Evolutionary conservation across 2,329 filamentous ascomycete species (phyloP).

Genomic region (Hymenoscyphus fructigenus): DNA sequence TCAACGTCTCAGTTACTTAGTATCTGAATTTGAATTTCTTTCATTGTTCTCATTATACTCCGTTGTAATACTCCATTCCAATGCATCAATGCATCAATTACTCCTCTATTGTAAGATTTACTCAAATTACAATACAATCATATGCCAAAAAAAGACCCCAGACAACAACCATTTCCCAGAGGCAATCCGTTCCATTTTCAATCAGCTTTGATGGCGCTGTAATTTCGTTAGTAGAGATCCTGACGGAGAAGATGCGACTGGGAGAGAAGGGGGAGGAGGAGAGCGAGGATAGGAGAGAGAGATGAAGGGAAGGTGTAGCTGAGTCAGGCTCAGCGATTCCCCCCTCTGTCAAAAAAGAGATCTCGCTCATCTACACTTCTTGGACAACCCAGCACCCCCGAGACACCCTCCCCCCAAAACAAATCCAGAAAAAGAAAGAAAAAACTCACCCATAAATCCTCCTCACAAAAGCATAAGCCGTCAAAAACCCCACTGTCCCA

Average conservation of each 20-base stretch:
- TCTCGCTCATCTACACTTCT: no score
- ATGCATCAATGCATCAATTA: no score
- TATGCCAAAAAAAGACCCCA: background rate
- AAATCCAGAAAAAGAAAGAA: background rate
- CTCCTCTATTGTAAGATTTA: background rate
- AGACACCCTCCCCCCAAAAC: no score
- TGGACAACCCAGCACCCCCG: no score
- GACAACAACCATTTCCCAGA: background rate
- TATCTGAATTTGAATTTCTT: no score
- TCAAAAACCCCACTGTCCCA: slow-evolving; percentile 81
- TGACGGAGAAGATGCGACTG: background rate
- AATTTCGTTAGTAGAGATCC: background rate
- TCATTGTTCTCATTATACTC: no score
- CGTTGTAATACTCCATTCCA: no score
- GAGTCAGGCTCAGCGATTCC: no score
- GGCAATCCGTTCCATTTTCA: background rate
- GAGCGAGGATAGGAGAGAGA: background rate
- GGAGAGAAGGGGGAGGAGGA: background rate
- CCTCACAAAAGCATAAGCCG: slow-evolving; percentile 79
- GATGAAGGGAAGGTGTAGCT: no score
- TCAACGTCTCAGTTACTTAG: no score
- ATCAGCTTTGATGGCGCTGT: slow-evolving; percentile 2
- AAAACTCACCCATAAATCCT: slow-evolving; percentile 72
- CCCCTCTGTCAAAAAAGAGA: no score
- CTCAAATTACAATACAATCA: background rate